These are phyloP conservation scores for Epichloe elymi DNA, from an alignment of 2,329 filamentous ascomycete genomes.

Conservation along the genomic window DNA sequence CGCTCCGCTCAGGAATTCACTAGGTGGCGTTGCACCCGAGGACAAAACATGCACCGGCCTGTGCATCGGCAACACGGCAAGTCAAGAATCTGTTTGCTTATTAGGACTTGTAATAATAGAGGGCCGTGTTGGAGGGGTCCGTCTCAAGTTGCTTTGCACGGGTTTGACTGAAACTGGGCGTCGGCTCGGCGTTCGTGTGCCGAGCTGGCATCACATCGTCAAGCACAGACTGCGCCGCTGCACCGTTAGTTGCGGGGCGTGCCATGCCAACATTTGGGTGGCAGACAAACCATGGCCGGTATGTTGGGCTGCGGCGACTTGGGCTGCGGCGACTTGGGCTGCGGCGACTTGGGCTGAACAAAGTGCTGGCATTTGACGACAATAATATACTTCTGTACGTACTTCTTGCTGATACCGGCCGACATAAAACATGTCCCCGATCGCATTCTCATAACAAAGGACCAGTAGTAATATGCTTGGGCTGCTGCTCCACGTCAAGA, in stretches of 20 bases:
- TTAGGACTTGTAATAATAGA: not conserved
- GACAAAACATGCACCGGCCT: not conserved
- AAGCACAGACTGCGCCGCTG: too few relatives aligned
- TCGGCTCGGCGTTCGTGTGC: not conserved
- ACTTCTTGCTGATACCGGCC: not conserved
- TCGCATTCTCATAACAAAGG: not conserved
- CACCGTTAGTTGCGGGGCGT: too few relatives aligned
- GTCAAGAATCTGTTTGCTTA: not conserved
- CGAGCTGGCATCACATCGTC: not conserved
- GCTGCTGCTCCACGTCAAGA: conserved; percentile 7
- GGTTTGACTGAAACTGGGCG: not conserved
- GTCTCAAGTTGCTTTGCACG: not conserved
- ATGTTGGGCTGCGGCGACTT: not conserved
- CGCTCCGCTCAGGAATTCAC: not conserved
- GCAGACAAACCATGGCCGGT: not conserved
- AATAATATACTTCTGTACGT: too few relatives aligned
- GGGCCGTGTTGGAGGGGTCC: not conserved
- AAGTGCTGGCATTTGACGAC: too few relatives aligned
- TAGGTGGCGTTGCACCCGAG: not conserved
- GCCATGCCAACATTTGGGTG: too few relatives aligned
- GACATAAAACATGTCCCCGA: not conserved
- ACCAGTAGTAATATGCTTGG: not conserved
- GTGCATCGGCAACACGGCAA: conserved; percentile 1
- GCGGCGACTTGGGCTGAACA: not conserved
- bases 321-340: too few relatives aligned